These are phyloP conservation scores for Aphanomyces cochlioides DNA, from an alignment of 352 stramenopile genomes.

Conservation along the genomic window DNA sequence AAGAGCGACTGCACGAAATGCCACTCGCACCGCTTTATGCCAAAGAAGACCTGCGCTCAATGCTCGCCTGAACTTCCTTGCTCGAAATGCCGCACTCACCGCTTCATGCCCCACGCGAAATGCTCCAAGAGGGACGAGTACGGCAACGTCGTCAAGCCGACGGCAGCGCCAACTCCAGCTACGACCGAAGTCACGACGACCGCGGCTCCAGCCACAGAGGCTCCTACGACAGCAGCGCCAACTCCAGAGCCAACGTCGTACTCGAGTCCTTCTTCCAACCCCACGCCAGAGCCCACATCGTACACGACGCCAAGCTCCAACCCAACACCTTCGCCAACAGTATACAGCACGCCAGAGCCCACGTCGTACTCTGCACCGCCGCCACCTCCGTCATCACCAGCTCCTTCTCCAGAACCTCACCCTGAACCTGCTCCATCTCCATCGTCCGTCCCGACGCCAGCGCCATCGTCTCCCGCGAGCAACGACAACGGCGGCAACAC, in stretches of 20 bases:
- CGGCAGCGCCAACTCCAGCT: background rate
- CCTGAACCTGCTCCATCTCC: background rate
- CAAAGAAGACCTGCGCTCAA: background rate
- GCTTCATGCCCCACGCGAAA: constrained; percentile 20
- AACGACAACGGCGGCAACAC: background rate
- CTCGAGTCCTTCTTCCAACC: background rate
- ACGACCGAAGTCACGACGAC: background rate
- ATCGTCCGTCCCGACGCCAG: constrained; percentile 2
- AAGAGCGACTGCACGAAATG: constrained; percentile 26
- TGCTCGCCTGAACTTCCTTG: background rate
- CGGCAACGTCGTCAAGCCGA: background rate
- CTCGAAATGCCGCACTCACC: constrained; percentile 8
- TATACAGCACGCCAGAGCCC: constrained; percentile 5
- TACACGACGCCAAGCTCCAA: too few species aligned
- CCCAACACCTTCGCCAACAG: background rate
- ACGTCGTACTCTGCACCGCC: background rate
- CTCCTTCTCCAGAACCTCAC: background rate
- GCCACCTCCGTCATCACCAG: too few species aligned
- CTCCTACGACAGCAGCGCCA: background rate
- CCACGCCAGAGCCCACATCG: background rate
- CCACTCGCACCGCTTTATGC: constrained; percentile 20
- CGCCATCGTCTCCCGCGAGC: background rate
- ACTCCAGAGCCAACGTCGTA: constrained; percentile 4
- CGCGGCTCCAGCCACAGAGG: background rate
- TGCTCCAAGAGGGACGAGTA: background rate